Evolutionary conservation across 306 rosid genomes (phyloP), one percentile per base, ranked within the genome.

Genomic region (Hippophae tibetana): DNA sequence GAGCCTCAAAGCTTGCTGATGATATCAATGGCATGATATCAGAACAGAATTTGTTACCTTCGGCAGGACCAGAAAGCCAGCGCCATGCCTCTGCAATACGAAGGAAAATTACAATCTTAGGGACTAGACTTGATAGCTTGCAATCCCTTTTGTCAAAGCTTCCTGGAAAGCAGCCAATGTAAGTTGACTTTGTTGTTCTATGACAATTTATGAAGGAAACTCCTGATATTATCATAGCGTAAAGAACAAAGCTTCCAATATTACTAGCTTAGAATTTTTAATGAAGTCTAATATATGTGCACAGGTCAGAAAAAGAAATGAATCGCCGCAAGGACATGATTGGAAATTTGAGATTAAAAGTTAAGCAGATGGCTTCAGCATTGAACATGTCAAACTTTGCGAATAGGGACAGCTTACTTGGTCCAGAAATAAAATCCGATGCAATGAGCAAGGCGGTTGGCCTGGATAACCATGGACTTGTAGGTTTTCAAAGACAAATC

Each of bases 71-170:
- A 44, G 99, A 88, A 47, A 62, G 83, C 43, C 99, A 93, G 77
- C 95, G 97, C n/a, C 88, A 93, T 71, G 85, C 79, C 47, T 86
- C 99, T 62, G 82, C 99, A 58, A 88, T 88, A 52, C 85, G 99
- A 73, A 86, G 99, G 81, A 93, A 93, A 77, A 88, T 82, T 70
- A 86, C 97, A 47, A 93, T 93, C 74, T 80, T 93, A 68, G 97
- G 95, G 75, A 88, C 97, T 47, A 80, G 99, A 74, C 90, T 93
- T 65, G 99, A 93, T 76, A 88, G 90, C 76, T 86, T 93, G 80
- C 95, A 79, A 63, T 78, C 90, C 65, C 85, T 80, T 72, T 61
- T 88, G 69, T 63, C 82, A 14, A 82, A 78, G 78, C 82, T 80
- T 78, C 99, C 96, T 54, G 95, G 82, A 76, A 93, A 93, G 79